A percentile compares a stretch with the other conserved stretches of the same genome.
These are phyloP conservation scores for Neoboletus brunneissimus DNA, from an alignment of 768 basidiomycete genomes.

Conservation along the genomic window DNA sequence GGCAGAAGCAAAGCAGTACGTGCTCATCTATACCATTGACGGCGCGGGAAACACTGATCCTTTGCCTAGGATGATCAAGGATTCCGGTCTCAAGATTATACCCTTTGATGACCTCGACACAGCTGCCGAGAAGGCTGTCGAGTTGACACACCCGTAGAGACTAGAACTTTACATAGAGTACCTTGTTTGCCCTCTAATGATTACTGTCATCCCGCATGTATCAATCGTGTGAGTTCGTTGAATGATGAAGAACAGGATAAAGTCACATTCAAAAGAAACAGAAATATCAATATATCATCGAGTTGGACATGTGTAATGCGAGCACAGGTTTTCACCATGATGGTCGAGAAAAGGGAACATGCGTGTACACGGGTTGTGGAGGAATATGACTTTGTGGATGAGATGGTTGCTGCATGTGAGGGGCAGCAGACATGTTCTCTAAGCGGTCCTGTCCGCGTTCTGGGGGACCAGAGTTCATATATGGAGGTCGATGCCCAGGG, in stretches of 20 bases:
- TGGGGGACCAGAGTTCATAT: conserved; percentile 46
- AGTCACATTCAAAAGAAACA: conserved; percentile 24
- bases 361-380: conserved; percentile 31
- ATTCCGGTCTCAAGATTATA: conserved; percentile 90
- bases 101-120: conserved; percentile 93
- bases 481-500: conserved; percentile 33
- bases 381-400: conserved; percentile 27
- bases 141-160: conserved; percentile 54
- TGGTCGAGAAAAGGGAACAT: conserved; percentile 29
- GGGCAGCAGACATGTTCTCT: conserved; percentile 41
- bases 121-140: conserved; percentile 78
- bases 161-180: conserved; percentile 21
- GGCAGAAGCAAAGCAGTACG: conserved; percentile 89
- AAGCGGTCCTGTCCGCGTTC: conserved; percentile 50
- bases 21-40: conserved; percentile 12
- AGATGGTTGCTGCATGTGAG: conserved; percentile 40
- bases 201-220: background rate
- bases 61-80: conserved; percentile 76
- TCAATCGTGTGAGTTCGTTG: background rate
- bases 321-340: conserved; percentile 28
- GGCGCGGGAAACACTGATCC: background rate
- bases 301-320: conserved; percentile 17
- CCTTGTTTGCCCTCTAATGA: conserved; percentile 19
- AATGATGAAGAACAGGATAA: conserved; percentile 16
- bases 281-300: conserved; percentile 35